These are phyloP conservation scores for Penicillium italicum DNA, from an alignment of 2,329 filamentous ascomycete species.

Conservation along the genomic window DNA sequence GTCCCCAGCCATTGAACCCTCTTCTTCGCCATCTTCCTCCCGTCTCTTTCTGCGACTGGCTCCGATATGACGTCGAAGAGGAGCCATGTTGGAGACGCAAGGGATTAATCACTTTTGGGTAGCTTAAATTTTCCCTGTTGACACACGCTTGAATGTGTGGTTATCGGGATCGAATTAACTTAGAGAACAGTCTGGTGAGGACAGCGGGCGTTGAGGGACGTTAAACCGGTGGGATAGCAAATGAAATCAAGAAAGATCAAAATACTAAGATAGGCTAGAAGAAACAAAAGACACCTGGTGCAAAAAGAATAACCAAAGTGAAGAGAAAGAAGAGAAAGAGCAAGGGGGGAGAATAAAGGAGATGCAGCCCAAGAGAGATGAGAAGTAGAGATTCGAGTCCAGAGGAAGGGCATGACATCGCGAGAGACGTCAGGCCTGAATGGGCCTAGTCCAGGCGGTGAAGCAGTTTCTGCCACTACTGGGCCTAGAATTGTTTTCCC, in stretches of 20 bases:
- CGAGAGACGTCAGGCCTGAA: constrained; percentile 24
- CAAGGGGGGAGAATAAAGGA: constrained; percentile 15
- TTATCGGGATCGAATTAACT: constrained; percentile 4
- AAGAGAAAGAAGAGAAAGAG: constrained; percentile 16
- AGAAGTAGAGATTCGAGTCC: constrained; percentile 19
- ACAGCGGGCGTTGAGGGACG: constrained; percentile 18
- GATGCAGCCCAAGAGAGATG: constrained; percentile 19
- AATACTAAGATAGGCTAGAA: constrained; percentile 8
- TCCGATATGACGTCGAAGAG: constrained; percentile 43
- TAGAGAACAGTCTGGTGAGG: constrained; percentile 21
- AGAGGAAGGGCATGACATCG: constrained; percentile 24
- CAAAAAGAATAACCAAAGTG: constrained; percentile 3
- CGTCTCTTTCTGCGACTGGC: constrained; percentile 44
- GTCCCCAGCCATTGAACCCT: constrained; percentile 48
- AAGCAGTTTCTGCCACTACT: constrained; percentile 18
- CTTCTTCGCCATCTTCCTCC: constrained; percentile 50
- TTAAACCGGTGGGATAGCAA: constrained; percentile 2
- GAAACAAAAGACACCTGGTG: constrained; percentile 5
- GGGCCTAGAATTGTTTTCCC: constrained; percentile 9
- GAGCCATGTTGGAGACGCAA: constrained; percentile 36
- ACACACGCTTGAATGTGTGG: constrained; percentile 3
- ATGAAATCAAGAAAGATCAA: constrained; percentile 7
- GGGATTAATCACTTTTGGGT: neutral
- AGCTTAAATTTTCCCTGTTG: neutral
- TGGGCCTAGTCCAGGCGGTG: constrained; percentile 24